These are phyloP conservation scores for Pichia deserticola DNA, from an alignment of 805 yeast species.

Conservation along the genomic window DNA sequence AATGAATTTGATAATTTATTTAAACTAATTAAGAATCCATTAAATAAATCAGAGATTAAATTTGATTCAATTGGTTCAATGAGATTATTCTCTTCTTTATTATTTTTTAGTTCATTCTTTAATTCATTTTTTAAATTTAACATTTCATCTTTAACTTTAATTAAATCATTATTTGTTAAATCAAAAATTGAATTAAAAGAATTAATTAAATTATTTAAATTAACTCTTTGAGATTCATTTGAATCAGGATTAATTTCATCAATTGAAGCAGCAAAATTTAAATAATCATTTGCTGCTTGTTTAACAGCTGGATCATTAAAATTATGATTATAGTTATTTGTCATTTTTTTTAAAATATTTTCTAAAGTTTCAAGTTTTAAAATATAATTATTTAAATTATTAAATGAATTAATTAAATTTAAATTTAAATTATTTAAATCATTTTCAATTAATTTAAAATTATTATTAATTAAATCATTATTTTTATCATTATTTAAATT, in stretches of 20 bases:
- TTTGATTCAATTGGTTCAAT: too few species aligned
- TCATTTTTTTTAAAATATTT: conserved; percentile 40
- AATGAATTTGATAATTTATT: conserved; percentile 16
- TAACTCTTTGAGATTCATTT: background rate
- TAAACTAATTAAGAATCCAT: background rate
- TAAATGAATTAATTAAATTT: conserved; percentile 1
- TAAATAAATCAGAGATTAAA: background rate
- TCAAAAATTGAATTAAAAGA: background rate
- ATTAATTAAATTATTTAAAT: background rate
- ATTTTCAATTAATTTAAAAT: conserved; percentile 5
- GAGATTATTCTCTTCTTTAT: background rate
- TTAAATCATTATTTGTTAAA: background rate
- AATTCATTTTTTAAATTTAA: background rate
- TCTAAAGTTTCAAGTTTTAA: conserved; percentile 30
- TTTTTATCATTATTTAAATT: background rate
- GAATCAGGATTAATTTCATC: background rate
- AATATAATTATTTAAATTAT: background rate
- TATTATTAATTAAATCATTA: background rate
- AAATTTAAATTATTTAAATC: conserved; percentile 12
- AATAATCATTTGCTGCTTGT: conserved; percentile 50
- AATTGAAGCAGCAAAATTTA: conserved; percentile 34
- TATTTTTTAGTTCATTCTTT: background rate
- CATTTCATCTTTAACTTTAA: background rate
- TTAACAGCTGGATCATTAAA: conserved; percentile 86
- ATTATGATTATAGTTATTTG: conserved; percentile 64